A percentile compares a stretch with the other conserved stretches of the same genome.
phyloP scores from a whole-genome alignment of 176 grass and related monocot species.

The Hsuehochloa calcarea region DNA sequence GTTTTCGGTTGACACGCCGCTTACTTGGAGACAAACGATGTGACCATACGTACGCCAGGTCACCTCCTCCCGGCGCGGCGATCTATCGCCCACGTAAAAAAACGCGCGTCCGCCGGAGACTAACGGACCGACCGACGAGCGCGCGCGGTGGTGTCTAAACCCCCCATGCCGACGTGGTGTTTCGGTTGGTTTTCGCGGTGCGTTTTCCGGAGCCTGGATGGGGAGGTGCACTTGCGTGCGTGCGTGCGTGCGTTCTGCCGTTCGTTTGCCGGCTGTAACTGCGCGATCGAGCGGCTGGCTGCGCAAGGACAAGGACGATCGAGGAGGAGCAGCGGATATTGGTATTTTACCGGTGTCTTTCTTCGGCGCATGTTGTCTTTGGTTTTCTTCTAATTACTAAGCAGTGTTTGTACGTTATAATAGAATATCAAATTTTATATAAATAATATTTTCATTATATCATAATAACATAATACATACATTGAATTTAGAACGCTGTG shows the following conservation, averaged over 20 bases:
- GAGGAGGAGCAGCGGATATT: neutral
- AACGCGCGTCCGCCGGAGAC: neutral
- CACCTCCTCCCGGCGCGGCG: neutral
- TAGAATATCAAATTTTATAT: too few species aligned
- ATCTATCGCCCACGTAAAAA: neutral
- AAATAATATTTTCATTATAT: too few species aligned
- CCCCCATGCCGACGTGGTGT: neutral
- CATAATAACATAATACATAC: too few species aligned
- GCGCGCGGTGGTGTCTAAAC: neutral
- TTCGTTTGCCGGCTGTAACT: neutral
- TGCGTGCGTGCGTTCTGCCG: neutral
- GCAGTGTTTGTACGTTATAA: too few species aligned
- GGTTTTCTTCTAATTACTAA: too few species aligned
- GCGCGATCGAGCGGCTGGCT: neutral
- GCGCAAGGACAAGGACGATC: neutral
- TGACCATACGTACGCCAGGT: neutral
- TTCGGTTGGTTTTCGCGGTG: neutral
- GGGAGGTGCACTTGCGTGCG: neutral
- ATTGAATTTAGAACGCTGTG: too few species aligned
- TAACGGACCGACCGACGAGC: neutral
- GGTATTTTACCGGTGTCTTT: neutral
- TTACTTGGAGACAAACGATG: neutral
- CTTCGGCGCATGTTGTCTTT: neutral
- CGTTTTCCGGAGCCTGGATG: neutral
- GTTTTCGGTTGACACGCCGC: neutral